A percentile compares a stretch with the other conserved stretches of the same genome.
phyloP scores from a whole-genome alignment of 129 eudicot species.

The Escallonia rubra region DNA sequence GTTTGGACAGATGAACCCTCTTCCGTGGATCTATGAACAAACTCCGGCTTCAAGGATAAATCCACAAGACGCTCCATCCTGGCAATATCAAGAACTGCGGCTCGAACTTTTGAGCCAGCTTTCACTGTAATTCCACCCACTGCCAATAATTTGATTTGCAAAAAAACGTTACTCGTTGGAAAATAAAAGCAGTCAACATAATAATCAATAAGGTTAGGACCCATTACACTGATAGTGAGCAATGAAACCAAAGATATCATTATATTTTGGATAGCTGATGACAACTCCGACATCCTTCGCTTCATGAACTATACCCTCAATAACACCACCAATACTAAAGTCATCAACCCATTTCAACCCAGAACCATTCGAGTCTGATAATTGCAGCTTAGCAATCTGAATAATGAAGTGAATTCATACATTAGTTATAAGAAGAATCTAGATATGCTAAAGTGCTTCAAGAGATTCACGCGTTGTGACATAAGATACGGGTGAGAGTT shows the following conservation, averaged over 20 bases:
- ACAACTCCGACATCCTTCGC: conserved; percentile 71
- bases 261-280: conserved; percentile 57
- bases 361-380: conserved; percentile 28
- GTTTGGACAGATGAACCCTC: conserved; percentile 26
- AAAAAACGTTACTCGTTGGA: conserved; percentile 3
- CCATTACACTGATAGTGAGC: conserved; percentile 63
- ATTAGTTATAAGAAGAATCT: no score
- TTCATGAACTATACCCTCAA: conserved; percentile 71
- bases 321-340: conserved; percentile 48
- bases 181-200: neutral
- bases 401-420: conserved; percentile 4
- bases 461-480: no score
- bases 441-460: neutral
- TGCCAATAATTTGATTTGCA: conserved; percentile 21
- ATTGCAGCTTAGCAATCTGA: conserved; percentile 76
- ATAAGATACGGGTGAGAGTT: no score
- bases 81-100: conserved; percentile 76
- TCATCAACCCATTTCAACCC: conserved; percentile 55
- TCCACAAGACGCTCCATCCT: conserved; percentile 82
- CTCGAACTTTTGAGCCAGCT: conserved; percentile 53
- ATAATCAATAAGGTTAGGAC: conserved; percentile 11
- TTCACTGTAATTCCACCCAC: conserved; percentile 60
- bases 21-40: conserved; percentile 32
- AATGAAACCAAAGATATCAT: conserved; percentile 70
- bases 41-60: conserved; percentile 70